A percentile compares a stretch with the other conserved stretches of the same genome.
Conservation (phyloP, 305 asterid species). For the Petunia hybrid region DNA sequence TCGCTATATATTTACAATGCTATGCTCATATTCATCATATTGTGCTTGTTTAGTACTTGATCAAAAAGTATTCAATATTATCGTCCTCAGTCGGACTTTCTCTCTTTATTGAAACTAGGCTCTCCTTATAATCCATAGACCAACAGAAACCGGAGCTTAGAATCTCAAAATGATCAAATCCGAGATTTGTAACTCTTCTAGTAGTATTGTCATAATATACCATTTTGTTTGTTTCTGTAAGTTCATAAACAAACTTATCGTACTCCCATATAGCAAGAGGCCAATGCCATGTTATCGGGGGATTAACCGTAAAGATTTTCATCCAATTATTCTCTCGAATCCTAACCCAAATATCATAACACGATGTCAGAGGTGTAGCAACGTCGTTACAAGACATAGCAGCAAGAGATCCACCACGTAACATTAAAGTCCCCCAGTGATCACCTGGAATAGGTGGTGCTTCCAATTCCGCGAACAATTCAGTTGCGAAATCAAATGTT, state of each 20-base stretch:
- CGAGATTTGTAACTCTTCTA: constrained; percentile 11
- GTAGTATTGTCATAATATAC: neutral
- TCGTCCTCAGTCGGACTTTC: neutral
- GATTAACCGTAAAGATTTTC: neutral
- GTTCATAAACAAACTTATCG: neutral
- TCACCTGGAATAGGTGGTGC: neutral
- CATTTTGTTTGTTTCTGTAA: neutral
- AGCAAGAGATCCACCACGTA: constrained; percentile 11
- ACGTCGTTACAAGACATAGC: neutral
- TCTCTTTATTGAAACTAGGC: constrained; percentile 11
- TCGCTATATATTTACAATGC: too few relatives aligned
- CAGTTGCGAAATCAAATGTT: constrained; percentile 17
- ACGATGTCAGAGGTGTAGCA: neutral
- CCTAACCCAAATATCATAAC: neutral
- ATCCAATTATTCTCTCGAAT: constrained; percentile 21
- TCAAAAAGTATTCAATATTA: constrained; percentile 14
- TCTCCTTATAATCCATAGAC: constrained; percentile 11
- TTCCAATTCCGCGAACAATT: neutral
- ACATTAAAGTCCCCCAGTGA: constrained; percentile 1
- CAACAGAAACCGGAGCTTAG: constrained; percentile 2
- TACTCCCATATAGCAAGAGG: constrained; percentile 15
- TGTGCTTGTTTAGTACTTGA: neutral
- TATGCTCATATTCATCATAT: neutral
- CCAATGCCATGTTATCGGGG: neutral
- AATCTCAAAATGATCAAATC: constrained; percentile 20